A percentile compares a stretch with the other conserved stretches of the same genome.
These are phyloP conservation scores for Chlorella sp. DNA, from an alignment of 139 green algal genomes.

Conservation along the genomic window DNA sequence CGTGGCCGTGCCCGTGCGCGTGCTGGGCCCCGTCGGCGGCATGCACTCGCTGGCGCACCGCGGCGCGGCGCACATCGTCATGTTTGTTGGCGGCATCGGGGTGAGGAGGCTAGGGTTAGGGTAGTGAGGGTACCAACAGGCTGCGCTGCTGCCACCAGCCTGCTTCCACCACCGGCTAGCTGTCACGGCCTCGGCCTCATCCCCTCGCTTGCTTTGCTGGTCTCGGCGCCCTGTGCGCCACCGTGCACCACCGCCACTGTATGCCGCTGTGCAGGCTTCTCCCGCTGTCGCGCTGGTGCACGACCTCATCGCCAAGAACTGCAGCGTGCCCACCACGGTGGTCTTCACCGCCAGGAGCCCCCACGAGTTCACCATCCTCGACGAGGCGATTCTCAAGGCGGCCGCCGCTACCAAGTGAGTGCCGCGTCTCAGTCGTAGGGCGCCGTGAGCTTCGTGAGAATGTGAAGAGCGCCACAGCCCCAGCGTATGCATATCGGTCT, in stretches of 20 bases:
- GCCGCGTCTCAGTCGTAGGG: no score
- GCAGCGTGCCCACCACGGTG: background rate
- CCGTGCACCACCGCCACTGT: background rate
- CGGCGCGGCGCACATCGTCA: background rate
- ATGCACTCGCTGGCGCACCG: background rate
- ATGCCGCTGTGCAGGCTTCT: background rate
- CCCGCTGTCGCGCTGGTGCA: background rate
- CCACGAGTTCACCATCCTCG: background rate
- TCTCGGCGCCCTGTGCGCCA: background rate
- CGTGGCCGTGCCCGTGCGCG: background rate
- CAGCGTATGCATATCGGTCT: background rate
- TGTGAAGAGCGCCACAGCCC: background rate
- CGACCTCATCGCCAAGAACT: background rate
- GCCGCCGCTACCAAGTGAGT: background rate
- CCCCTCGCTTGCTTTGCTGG: background rate
- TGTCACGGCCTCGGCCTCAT: no score
- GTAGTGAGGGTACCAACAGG: background rate
- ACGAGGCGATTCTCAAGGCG: background rate
- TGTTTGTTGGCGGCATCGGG: background rate
- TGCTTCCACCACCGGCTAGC: background rate
- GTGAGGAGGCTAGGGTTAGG: background rate
- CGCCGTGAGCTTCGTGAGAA: no score
- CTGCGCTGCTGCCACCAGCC: background rate
- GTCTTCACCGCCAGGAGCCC: background rate
- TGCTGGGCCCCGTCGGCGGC: background rate